These are phyloP conservation scores for Penicillium lagena DNA, from an alignment of 495 filamentous ascomycete species.

Conservation along the genomic window DNA sequence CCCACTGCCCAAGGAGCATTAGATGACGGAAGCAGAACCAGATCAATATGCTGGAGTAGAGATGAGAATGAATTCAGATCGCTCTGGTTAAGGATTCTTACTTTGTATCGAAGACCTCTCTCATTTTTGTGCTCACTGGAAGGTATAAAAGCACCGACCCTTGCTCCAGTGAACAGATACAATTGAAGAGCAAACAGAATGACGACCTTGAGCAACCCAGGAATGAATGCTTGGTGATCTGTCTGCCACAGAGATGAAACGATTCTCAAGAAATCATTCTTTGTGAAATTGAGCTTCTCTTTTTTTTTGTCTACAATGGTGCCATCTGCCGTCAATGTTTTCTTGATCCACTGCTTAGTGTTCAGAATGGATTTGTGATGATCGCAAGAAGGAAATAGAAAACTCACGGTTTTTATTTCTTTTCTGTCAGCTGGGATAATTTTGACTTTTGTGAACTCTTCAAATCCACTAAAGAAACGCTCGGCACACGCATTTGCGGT, in stretches of 20 bases:
- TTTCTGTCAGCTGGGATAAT: conserved; percentile 10
- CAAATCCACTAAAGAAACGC: conserved; percentile 11
- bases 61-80: not conserved
- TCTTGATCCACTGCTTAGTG: conserved; percentile 10
- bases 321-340: conserved; percentile 7
- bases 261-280: conserved; percentile 10
- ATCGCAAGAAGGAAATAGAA: not conserved
- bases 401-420: conserved; percentile 10
- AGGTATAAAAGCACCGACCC: conserved; percentile 15
- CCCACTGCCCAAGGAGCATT: conserved; percentile 4
- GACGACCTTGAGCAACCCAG: conserved; percentile 11
- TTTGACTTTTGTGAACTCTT: conserved; percentile 9
- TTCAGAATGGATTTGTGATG: conserved; percentile 3
- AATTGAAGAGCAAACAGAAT: conserved; percentile 14
- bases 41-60: conserved; percentile 2
- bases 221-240: conserved; percentile 11
- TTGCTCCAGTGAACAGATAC: conserved; percentile 17
- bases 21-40: conserved; percentile 4
- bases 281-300: conserved; percentile 9
- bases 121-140: conserved; percentile 6
- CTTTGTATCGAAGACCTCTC: not conserved
- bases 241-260: conserved; percentile 10
- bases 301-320: conserved; percentile 12
- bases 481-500: conserved; percentile 6
- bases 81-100: not conserved